Evolutionary conservation across 1,284 basidiomycete species (phyloP).

Genomic region (Boletus sp.): DNA sequence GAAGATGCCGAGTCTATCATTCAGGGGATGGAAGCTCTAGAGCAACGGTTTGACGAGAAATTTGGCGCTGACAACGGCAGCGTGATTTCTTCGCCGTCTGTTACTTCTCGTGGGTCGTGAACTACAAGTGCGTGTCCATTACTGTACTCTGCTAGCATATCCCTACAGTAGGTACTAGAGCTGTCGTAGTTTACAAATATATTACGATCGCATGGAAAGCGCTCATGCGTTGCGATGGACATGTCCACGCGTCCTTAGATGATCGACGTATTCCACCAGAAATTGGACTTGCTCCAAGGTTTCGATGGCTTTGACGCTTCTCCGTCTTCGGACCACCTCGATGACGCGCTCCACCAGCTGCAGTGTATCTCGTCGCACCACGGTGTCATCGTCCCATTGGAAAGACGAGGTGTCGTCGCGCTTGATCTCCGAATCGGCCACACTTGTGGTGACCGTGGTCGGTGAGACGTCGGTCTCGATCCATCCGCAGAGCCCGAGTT

Average conservation of each 20-base stretch:
- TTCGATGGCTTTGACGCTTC: conserved; percentile 88
- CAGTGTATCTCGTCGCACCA: conserved; percentile 52
- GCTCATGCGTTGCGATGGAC: not conserved
- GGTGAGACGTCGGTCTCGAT: conserved; percentile 38
- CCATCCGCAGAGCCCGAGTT: conserved; percentile 87
- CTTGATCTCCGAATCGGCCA: conserved; percentile 14
- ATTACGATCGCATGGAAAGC: not conserved
- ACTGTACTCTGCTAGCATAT: conserved; percentile 8
- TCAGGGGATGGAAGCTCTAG: conserved; percentile 21
- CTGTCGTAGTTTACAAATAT: conserved; percentile 13
- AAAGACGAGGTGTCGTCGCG: conserved; percentile 4
- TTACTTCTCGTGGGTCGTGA: conserved; percentile 5
- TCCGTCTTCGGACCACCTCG: conserved; percentile 68
- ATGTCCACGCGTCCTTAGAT: conserved; percentile 46
- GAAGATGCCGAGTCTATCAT: conserved; percentile 27
- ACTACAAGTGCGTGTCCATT: not conserved
- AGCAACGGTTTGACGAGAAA: conserved; percentile 30
- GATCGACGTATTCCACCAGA: conserved; percentile 78
- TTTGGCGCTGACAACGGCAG: conserved; percentile 5
- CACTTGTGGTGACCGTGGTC: not conserved
- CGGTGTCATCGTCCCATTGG: conserved; percentile 25
- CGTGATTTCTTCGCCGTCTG: no score
- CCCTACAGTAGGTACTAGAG: conserved; percentile 2
- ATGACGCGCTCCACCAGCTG: conserved; percentile 77
- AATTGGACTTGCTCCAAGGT: conserved; percentile 92